Base-by-base conservation (phyloP, 371 early-diverging fungal species). In the Apophysomyces ossiformis region DNA sequence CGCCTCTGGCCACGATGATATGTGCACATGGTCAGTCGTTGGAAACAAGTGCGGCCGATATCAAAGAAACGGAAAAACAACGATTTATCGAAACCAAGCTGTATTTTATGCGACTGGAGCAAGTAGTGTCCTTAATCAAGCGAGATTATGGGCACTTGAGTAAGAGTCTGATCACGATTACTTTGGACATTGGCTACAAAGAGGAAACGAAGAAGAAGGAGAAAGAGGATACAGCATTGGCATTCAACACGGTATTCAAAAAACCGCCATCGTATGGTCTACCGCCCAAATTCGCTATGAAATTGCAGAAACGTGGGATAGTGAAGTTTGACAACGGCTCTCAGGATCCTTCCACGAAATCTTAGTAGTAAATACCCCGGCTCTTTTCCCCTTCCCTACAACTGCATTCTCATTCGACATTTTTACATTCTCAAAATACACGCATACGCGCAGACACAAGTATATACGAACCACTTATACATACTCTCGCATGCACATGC, bases 1-100 rank as follows among this genome's bases (percentile, higher is more conserved):
- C 84, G 36, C 91, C 91, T 0, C 63, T 91, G 12, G 80, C 89
- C 0, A 81, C 81, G 8, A 90, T 90, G 91, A 72, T 90, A 11
- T 78, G 85, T 63, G 69, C 74, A 66, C 69, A 38, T 67, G 61
- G 58, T 72, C 45, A 73, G 18, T 41, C 45, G 15, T 58, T 56
- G 6, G 65, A 71, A 15, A 63, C 72, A 9, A 77, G 77, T 13
- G 75, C 83, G 66, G 69, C 71, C 37, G 73, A 77, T 57, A 68
- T 78, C 36, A 83, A 83, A 57, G 77, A 83, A 60, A 73, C 73
- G 15, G 89, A 88, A 62, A 87, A 84, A 65, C 81, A 76, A 63
- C 78, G 77, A 46, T 91, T 91, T 69, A 62, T 87, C 37, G 74
- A 78, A 18, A 78, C 81, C 16, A 78, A 78, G 6, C 70, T 91